Base-by-base conservation (phyloP, 331 rosid species). In the Pyrus hybrid region DNA sequence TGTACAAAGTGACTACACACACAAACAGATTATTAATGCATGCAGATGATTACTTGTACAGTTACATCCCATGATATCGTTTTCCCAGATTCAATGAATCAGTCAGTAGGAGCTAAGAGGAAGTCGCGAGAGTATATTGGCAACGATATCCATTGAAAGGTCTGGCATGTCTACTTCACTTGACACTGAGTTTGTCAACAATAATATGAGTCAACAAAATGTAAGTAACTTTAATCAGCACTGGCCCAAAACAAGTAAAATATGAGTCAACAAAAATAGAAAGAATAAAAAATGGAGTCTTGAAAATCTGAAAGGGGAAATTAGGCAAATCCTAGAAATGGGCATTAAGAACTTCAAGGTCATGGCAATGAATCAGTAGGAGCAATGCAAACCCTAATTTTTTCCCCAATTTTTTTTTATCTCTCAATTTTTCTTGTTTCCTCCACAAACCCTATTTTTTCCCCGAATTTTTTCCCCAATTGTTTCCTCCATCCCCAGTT, bases 111-210 rank as follows among this genome's bases (percentile, higher is more conserved):
- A 72, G 54, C 35, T 72, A 14, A 14, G 66, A 72, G 56, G 76
- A 57, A 72, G 76, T 14, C 67, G 67, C 22, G 67, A 21, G 23
- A 72, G 67, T 72, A 72, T 72, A 16, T 72, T 66, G 33, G 7
- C 45, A 25, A 72, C 57, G 33, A 45, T 35, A 72, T 72, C 67
- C 51, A 13, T 66, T 35, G 67, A 33, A 33, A 72, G 29, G 43
- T 72, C 26, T 13, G 67, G 62, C 76, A 72, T 72, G 35, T 32
- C 49, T 72, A 56, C 67, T 72, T 57, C 54, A 33, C 67, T 53
- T 21, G 76, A 72, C 32, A 57, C 22, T 57, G 33, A 13, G 28
- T 28, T 29, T 29, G 30, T 29, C 30, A 29, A n/a, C n/a, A n/a
- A n/a, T n/a, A n/a, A n/a, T n/a, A n/a, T n/a, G n/a, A n/a, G n/a